These are phyloP conservation scores for Scenedesmus sp. DNA, from an alignment of 163 green algal species.

Conservation along the genomic window DNA sequence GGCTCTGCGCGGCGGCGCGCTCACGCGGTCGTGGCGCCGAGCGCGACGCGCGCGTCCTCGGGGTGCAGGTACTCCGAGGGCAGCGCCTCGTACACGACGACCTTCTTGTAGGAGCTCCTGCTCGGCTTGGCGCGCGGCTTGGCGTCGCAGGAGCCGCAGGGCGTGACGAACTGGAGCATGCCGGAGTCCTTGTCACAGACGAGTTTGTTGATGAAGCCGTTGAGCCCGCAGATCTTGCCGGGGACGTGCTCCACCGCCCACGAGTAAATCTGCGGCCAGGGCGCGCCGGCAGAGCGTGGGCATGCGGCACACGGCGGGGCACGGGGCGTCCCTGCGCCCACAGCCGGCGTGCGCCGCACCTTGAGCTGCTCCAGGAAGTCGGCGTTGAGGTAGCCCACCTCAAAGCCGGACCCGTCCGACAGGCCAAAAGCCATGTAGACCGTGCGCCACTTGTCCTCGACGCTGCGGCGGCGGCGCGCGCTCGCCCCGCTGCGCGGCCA, in stretches of 20 bases:
- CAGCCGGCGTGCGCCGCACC: too few species aligned
- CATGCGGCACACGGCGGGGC: too few species aligned
- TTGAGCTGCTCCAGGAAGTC: not conserved
- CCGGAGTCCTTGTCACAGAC: slow-evolving; percentile 31
- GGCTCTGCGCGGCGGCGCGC: too few species aligned
- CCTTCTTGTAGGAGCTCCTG: slow-evolving; percentile 23
- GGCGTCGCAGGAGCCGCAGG: slow-evolving; percentile 8
- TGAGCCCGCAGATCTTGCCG: slow-evolving; percentile 24
- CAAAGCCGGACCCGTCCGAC: slow-evolving; percentile 1
- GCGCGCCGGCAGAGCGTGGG: too few species aligned
- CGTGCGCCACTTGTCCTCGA: not conserved
- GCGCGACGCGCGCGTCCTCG: too few species aligned
- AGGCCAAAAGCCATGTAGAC: slow-evolving; percentile 33
- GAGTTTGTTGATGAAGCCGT: slow-evolving; percentile 3
- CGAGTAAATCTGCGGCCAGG: slow-evolving; percentile 15
- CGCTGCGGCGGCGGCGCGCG: too few species aligned
- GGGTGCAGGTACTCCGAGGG: too few species aligned
- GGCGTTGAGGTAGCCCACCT: slow-evolving; percentile 19
- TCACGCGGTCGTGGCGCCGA: too few species aligned
- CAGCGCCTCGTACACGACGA: too few species aligned
- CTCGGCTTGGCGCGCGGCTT: slow-evolving; percentile 13
- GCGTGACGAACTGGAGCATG: slow-evolving; percentile 19
- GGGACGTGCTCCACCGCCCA: slow-evolving; percentile 17
- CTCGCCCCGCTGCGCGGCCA: too few species aligned
- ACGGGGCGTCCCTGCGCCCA: too few species aligned